Evolutionary conservation across 129 eudicot genomes (phyloP).

Genomic region (Centrapalus pauciflorus): DNA sequence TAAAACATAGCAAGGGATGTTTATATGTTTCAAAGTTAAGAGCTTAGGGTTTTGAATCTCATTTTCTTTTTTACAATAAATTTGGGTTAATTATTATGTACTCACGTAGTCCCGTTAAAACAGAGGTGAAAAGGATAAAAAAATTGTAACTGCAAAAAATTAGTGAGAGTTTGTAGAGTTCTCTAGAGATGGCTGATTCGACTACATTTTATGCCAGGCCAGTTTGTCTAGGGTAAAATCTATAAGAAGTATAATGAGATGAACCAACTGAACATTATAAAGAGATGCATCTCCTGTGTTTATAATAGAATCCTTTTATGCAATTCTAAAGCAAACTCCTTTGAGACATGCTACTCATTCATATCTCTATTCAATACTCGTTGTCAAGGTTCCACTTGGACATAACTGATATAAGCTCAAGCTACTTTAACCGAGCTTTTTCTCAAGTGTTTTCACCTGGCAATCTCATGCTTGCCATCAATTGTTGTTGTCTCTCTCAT

Average conservation of each 20-base stretch:
- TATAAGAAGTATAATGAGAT: not conserved
- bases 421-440: not conserved
- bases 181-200: not conserved
- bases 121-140: not conserved
- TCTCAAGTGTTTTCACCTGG: not conserved
- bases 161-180: not conserved
- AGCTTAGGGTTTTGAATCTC: conserved; percentile 21
- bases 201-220: not conserved
- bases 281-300: not conserved
- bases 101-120: not conserved
- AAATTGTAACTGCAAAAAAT: not conserved
- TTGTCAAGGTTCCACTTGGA: too few species aligned
- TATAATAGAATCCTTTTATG: not conserved
- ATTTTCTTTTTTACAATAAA: not conserved
- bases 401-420: too few species aligned
- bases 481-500: not conserved
- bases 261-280: not conserved
- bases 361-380: too few species aligned
- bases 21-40: not conserved
- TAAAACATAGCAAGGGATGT: conserved; percentile 2
- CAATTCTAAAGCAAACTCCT: not conserved
- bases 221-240: not conserved
- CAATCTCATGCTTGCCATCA: not conserved
- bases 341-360: too few species aligned
- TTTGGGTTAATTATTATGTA: not conserved